Evolutionary conservation across 306 rosid genomes (phyloP), one percentile per base, ranked within the genome.

Genomic region (Hylodesmum podocarpum): DNA sequence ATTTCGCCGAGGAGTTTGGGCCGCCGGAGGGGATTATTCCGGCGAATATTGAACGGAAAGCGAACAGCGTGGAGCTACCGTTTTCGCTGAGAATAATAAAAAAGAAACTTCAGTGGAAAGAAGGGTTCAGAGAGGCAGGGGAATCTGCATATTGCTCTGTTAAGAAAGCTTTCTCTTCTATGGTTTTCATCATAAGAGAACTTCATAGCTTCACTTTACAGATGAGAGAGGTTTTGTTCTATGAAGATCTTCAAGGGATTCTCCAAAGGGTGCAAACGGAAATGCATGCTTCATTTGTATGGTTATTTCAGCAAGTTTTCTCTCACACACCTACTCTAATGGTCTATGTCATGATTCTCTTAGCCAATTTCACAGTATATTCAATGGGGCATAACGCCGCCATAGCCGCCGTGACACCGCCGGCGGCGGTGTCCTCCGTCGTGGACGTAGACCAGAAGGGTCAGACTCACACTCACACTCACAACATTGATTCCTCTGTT

Each of bases 251-350:
- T 3, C 96, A 91, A 77, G 95, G 86, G 5, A 80, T 96, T 75
- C 87, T 96, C 8, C 61, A 76, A 14, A 81, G 96, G 0, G 99
- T 96, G 0, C 98, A 96, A 63, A 81, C 72, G 53, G 99, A 96
- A 85, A 89, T 90, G 87, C 97, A 93, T 46, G 96, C 98, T 8
- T 96, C 99, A 0, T 96, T 96, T 18, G 99, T 96, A 1, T 96
- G 99, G 99, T 72, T 96, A 0, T 96, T 96, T 34, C 98, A 93
- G 47, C 99, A 91, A 67, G 91, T 96, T 5, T 93, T 96, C 66
- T 96, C 99, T 19, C 97, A 83, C 15, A 96, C 99, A 0, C 99
- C 99, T 1, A 93, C 96, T 0, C 82, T 96, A 5, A 96, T 96
- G 99, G 87, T 96, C 21, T 93, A 91, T 59, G 87, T 96, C 3